These are phyloP conservation scores for Spathaspora arborariae DNA, from an alignment of 805 yeast species.

Conservation along the genomic window DNA sequence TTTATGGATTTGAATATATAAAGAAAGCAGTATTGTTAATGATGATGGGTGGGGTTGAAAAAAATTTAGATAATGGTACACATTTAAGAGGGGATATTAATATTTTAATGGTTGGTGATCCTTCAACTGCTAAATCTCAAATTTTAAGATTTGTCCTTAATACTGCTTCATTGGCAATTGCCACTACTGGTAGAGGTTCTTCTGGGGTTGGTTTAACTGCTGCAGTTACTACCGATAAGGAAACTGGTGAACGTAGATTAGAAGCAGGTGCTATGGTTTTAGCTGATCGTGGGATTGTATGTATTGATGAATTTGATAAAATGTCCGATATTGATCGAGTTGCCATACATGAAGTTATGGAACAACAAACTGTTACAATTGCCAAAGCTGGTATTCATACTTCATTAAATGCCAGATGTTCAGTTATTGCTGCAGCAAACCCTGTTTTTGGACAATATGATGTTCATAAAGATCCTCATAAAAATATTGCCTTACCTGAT, in stretches of 20 bases:
- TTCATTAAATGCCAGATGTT: constrained; percentile 91
- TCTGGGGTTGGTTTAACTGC: constrained; percentile 99
- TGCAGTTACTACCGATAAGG: constrained; percentile 93
- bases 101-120: constrained; percentile 96
- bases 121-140: constrained; percentile 97
- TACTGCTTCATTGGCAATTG: constrained; percentile 93
- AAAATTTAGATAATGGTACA: constrained; percentile 89
- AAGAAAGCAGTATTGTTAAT: constrained; percentile 87
- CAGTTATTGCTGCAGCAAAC: constrained; percentile 96
- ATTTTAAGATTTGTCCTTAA: constrained; percentile 89
- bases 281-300: constrained; percentile 95
- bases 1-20: constrained; percentile 88
- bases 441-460: constrained; percentile 97
- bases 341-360: constrained; percentile 99
- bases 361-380: constrained; percentile 96
- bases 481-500: constrained; percentile 95
- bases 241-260: constrained; percentile 92
- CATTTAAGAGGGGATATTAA: constrained; percentile 98
- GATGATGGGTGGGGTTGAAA: constrained; percentile 92
- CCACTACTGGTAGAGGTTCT: constrained; percentile 99
- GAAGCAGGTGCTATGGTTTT: constrained; percentile 99
- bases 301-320: constrained; percentile 98
- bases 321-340: constrained; percentile 97
- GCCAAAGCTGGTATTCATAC: constrained; percentile 99
- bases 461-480: constrained; percentile 92